Evolutionary conservation across 495 filamentous ascomycete genomes (phyloP).

Genomic region (Tuber brumale): DNA sequence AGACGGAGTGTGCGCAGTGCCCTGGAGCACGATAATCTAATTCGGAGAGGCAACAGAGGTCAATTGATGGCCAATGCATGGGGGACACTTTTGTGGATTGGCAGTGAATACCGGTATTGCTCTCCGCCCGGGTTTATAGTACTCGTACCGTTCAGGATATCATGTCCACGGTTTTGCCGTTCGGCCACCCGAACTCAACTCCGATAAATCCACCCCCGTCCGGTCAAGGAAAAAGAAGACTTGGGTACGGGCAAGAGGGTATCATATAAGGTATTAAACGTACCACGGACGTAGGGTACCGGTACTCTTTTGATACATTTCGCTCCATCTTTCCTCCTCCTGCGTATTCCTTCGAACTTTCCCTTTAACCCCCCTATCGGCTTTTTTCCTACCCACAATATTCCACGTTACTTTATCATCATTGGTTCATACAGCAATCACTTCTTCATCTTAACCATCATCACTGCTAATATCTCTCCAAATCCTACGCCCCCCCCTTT

Average conservation of each 20-base stretch:
- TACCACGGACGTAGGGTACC: not conserved
- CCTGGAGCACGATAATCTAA: not conserved
- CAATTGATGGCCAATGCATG: not conserved
- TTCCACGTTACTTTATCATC: not conserved
- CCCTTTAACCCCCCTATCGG: constrained; percentile 3
- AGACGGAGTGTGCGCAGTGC: not conserved
- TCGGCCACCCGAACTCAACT: not conserved
- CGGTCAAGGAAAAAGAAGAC: not conserved
- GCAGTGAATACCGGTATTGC: not conserved
- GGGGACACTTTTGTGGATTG: not conserved
- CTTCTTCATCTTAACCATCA: constrained; percentile 16
- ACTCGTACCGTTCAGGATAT: not conserved
- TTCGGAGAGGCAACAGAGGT: not conserved
- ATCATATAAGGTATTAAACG: not conserved
- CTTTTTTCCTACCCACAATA: not conserved
- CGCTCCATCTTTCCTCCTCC: constrained; percentile 6
- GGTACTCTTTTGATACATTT: constrained; percentile 4
- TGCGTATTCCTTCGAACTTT: constrained; percentile 9
- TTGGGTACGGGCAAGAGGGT: not conserved
- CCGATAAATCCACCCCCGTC: not conserved
- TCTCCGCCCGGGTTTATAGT: not conserved
- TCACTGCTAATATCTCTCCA: constrained; percentile 9
- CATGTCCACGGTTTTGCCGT: not conserved
- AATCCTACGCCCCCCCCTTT: constrained; percentile 17
- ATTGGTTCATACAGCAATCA: constrained; percentile 10